Conservation (phyloP, 768 basidiomycete genomes). For the Russula earlei region DNA sequence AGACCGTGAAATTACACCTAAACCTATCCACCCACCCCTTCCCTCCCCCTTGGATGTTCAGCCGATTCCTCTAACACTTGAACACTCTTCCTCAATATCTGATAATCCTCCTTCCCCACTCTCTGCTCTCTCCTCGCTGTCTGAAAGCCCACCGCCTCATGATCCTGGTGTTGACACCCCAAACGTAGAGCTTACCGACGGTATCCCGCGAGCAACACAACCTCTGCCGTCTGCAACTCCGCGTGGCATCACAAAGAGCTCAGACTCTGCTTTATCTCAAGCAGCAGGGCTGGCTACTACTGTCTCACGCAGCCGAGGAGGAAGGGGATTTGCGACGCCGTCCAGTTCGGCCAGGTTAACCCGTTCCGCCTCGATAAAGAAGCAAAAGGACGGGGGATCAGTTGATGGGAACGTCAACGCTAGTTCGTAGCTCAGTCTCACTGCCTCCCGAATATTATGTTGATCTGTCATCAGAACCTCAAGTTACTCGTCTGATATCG, state of each 20-base stretch:
- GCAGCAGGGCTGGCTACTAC: background rate
- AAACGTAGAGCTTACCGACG: background rate
- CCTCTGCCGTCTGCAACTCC: background rate
- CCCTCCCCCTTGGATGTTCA: background rate
- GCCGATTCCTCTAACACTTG: background rate
- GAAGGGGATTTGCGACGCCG: background rate
- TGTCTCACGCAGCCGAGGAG: background rate
- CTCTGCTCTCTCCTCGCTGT: slow-evolving; percentile 10
- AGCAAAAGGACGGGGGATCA: background rate
- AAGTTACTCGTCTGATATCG: background rate
- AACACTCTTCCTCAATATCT: background rate
- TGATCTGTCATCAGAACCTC: slow-evolving; percentile 3
- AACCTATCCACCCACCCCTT: background rate
- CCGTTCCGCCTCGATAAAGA: slow-evolving; percentile 11
- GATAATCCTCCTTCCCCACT: slow-evolving; percentile 11
- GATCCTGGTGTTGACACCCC: background rate
- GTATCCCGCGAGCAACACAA: background rate
- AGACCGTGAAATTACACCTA: slow-evolving; percentile 5
- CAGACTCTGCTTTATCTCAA: background rate
- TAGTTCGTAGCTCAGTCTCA: slow-evolving; percentile 6
- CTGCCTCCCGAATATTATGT: background rate
- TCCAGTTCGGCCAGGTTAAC: slow-evolving; percentile 4
- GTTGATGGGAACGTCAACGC: background rate
- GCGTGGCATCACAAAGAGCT: background rate
- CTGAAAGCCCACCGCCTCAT: background rate